A percentile compares a stretch with the other conserved stretches of the same genome.
These are phyloP conservation scores for Eucalyptus viminalis DNA, from an alignment of 345 rosid genomes.

Conservation along the genomic window DNA sequence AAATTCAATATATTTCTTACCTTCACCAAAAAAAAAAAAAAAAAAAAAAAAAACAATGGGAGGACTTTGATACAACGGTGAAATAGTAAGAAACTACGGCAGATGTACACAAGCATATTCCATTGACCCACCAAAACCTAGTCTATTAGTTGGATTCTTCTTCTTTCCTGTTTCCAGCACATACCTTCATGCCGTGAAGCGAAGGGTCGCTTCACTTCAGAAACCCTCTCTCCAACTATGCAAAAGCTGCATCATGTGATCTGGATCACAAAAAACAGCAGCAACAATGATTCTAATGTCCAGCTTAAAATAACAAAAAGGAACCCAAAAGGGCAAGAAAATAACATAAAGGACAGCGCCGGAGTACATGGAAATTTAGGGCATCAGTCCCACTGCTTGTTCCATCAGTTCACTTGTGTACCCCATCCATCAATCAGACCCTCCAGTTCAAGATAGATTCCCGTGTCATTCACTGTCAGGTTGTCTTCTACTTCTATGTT, in stretches of 20 bases:
- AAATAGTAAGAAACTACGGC: neutral
- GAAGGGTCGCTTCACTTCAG: neutral
- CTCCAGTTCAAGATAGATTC: constrained; percentile 18
- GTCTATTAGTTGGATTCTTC: neutral
- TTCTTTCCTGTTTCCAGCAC: neutral
- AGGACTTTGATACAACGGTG: neutral
- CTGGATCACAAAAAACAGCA: neutral
- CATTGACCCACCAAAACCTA: neutral
- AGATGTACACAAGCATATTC: neutral
- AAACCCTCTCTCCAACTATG: neutral
- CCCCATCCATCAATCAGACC: constrained; percentile 15
- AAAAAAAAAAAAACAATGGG: neutral
- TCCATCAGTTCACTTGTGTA: constrained; percentile 7
- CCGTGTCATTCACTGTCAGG: neutral
- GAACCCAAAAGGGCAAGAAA: neutral
- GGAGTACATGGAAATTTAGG: neutral
- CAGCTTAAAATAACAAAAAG: neutral
- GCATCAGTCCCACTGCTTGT: neutral
- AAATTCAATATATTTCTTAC: too few species aligned
- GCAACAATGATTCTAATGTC: neutral
- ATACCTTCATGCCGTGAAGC: neutral
- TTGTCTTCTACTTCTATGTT: neutral
- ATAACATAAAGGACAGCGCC: neutral
- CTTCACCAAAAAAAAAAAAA: too few species aligned
- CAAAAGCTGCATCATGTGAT: neutral